Percentiles rank a stretch among this genome's conserved stretches.
These are phyloP conservation scores for Euphrasia confusa DNA, from an alignment of 257 asterid genomes.

Conservation along the genomic window DNA sequence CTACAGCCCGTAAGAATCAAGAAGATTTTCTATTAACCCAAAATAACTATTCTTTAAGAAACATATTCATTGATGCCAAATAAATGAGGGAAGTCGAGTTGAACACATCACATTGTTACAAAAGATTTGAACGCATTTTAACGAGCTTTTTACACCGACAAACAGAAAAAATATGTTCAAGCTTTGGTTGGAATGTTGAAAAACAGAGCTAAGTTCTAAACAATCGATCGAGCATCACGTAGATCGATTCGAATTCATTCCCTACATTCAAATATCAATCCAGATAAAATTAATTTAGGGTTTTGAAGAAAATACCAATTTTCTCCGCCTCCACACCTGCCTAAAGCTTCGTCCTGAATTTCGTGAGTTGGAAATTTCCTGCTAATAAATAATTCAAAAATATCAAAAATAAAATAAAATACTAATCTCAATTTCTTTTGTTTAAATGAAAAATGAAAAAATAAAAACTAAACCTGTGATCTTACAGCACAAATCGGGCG, in stretches of 20 bases:
- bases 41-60: neutral
- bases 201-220: no score
- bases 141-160: no score
- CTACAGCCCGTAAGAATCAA: neutral
- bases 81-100: no score
- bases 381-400: conserved; percentile 25
- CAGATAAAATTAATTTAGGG: neutral
- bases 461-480: conserved; percentile 40
- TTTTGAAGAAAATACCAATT: conserved; percentile 44
- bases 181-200: no score
- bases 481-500: conserved; percentile 28
- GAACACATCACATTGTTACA: no score
- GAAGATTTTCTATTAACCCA: neutral
- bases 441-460: neutral
- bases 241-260: no score
- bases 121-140: no score
- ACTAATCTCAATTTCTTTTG: no score
- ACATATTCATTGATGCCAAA: conserved; percentile 8
- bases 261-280: no score
- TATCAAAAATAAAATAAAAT: neutral
- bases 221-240: no score
- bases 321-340: conserved; percentile 75
- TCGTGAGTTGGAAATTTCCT: conserved; percentile 45
- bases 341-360: conserved; percentile 48
- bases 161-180: no score